phyloP scores from a whole-genome alignment of 306 rosid genomes.

The Oxytropis ochrocephala region DNA sequence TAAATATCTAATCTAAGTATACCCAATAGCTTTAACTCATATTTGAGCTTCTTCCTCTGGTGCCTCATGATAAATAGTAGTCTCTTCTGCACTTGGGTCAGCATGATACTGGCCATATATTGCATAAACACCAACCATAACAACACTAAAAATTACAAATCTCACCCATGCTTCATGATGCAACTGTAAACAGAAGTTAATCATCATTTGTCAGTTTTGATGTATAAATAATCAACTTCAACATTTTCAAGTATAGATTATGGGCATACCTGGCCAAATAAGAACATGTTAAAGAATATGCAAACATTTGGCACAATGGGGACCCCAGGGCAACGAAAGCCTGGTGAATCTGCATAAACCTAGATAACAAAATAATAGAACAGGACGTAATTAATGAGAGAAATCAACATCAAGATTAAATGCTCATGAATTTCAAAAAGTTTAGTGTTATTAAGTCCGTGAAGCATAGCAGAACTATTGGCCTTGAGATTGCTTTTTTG shows the following conservation, averaged over 20 bases:
- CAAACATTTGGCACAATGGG: slow-evolving; percentile 68
- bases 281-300: slow-evolving; percentile 90
- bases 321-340: slow-evolving; percentile 92
- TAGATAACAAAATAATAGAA: slow-evolving; percentile 23
- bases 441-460: not conserved
- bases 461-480: slow-evolving; percentile 4
- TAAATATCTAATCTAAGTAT: not conserved
- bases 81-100: slow-evolving; percentile 56
- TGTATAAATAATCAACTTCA: not conserved
- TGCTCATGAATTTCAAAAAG: slow-evolving; percentile 4
- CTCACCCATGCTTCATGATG: slow-evolving; percentile 93
- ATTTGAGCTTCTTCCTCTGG: slow-evolving; percentile 37
- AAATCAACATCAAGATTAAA: slow-evolving; percentile 7
- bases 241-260: not conserved
- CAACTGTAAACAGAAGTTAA: slow-evolving; percentile 45
- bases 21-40: slow-evolving; percentile 7
- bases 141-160: slow-evolving; percentile 57
- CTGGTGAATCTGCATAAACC: slow-evolving; percentile 67
- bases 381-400: slow-evolving; percentile 14
- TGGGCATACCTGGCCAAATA: slow-evolving; percentile 76
- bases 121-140: slow-evolving; percentile 66
- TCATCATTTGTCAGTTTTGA: slow-evolving; percentile 8
- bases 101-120: slow-evolving; percentile 90
- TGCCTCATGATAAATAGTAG: slow-evolving; percentile 35
- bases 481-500: slow-evolving; percentile 10